Conservation (phyloP, 208 protist genomes). For the Trichomonas vaginalis region DNA sequence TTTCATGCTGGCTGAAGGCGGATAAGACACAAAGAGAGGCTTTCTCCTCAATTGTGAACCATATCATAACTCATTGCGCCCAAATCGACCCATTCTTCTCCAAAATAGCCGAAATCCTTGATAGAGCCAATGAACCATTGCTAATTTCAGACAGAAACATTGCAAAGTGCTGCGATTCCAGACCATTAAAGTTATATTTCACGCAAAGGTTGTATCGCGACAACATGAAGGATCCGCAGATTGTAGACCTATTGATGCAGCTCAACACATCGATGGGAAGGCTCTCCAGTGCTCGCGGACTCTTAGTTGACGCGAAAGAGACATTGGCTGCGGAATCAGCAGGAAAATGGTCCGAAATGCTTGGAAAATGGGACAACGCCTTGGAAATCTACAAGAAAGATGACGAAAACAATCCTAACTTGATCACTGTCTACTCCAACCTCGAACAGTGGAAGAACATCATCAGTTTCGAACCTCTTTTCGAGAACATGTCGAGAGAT, state of each 20-base stretch:
- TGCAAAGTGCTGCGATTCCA: not conserved
- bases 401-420: not conserved
- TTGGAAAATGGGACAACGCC: slow-evolving; percentile 6
- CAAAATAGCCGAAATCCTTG: not conserved
- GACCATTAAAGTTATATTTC: not conserved
- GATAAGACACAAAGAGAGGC: not conserved
- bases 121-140: not conserved
- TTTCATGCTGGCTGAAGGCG: not conserved
- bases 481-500: not conserved
- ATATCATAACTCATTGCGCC: not conserved
- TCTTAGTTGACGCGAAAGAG: not conserved
- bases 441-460: slow-evolving; percentile 1
- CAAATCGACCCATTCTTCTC: not conserved
- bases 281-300: not conserved
- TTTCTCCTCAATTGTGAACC: not conserved
- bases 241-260: not conserved
- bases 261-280: not conserved
- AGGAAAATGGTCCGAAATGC: not conserved
- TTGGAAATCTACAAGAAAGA: not conserved
- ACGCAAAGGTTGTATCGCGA: not conserved
- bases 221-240: not conserved
- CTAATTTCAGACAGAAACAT: not conserved
- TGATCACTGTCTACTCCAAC: not conserved
- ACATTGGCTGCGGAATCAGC: not conserved
- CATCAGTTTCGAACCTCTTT: not conserved